Base-by-base conservation (phyloP, 345 rosid species). In the Cardamine resedifolia region DNA sequence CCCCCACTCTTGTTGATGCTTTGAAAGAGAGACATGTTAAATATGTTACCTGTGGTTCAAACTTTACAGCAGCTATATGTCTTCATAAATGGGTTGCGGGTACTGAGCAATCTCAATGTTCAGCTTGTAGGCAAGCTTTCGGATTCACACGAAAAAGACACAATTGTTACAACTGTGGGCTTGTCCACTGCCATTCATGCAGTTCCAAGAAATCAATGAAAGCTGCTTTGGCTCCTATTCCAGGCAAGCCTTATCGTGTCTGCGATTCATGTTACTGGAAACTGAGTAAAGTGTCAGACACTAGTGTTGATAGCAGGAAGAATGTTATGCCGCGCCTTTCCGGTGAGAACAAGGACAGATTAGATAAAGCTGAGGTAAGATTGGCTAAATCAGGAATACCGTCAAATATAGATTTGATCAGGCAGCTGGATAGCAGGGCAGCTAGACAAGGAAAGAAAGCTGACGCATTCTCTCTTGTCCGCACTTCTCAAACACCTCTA, bases 131-230 rank as follows among this genome's bases (percentile, higher is more conserved):
- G 73, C 96, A 86, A 71, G 90, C 96, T 50, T 91, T 94, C 59
- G 97, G 97, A 41, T 91, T 94, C 81, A 94, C 97, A 63, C 77
- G 96, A 47, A 94, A 94, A 72, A 84, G 95, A 66, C 98, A 91
- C 80, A 94, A 91, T 72, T 94, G 98, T 83, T 94, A 91, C 58
- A 91, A 94, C 56, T 94, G 98, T 83, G 98, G 98, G 43, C 95
- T 91, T 55, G 95, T 94, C 77, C 96, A 91, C 69, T 94, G 98
- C 80, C 98, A 91, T 79, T 83, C 98, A 0, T 94, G 98, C 84
- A 91, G 96, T 70, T 88, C 97, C 36, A 89, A 85, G 70, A 91
- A 91, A 78, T 93, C 95, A 61, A 43, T 80, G 48, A 83, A 85
- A 83, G 97, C 98, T 57, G 88, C 96, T 24, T 63, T 89, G 77